Conservation (phyloP, 176 grass and related monocot species). For the Oryza meyeriana region DNA sequence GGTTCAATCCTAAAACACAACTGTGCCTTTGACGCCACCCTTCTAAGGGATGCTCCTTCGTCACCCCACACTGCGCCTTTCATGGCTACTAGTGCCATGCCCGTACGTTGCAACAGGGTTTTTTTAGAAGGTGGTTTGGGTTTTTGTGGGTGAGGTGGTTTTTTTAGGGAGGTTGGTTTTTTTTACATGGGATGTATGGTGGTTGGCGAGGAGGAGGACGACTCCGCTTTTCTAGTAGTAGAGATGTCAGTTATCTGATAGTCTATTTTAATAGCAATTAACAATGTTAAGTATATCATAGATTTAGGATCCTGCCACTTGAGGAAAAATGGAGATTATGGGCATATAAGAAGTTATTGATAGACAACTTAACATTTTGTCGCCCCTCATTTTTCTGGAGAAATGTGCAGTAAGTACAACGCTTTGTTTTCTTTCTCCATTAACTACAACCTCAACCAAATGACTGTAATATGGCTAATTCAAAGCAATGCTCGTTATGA, state of each 20-base stretch:
- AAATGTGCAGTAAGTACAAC: not conserved
- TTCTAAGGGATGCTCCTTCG: too few species aligned
- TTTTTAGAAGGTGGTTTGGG: too few species aligned
- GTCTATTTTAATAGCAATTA: slow-evolving; percentile 1
- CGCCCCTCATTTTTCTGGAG: not conserved
- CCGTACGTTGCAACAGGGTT: too few species aligned
- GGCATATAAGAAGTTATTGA: not conserved
- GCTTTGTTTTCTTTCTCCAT: not conserved
- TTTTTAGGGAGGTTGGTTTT: too few species aligned
- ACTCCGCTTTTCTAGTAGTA: too few species aligned
- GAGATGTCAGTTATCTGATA: not conserved
- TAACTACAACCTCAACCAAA: not conserved
- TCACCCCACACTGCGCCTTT: too few species aligned
- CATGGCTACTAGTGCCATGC: too few species aligned
- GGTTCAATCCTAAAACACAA: not conserved
- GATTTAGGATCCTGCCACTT: not conserved
- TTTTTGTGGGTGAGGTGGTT: too few species aligned
- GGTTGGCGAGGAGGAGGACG: too few species aligned
- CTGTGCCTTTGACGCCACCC: too few species aligned
- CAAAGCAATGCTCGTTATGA: not conserved
- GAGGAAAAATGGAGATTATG: not conserved
- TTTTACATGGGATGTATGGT: too few species aligned
- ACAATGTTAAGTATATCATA: not conserved
- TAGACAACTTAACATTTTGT: not conserved
- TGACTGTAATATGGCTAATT: not conserved